Evolutionary conservation across 495 filamentous ascomycete genomes (phyloP), one percentile per base, ranked within the genome.

Genomic region (Cudoniella acicularis): DNA sequence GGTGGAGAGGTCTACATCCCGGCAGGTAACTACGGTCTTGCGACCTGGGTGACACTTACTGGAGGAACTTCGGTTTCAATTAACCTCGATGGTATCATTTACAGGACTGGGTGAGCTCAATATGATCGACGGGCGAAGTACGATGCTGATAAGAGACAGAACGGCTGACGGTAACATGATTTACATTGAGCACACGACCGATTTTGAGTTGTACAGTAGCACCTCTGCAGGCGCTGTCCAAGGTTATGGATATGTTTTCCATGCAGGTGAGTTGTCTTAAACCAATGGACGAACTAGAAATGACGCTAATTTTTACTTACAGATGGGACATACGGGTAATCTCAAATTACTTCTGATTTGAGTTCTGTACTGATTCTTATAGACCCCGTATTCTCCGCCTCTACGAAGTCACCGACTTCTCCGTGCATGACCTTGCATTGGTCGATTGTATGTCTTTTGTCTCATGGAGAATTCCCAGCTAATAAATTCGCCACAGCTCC

Each of bases 131-230:
- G 30, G 30, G n/a, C n/a, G 13, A 36, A 36, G 13, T 13, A 6
- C 13, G 6, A 13, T 36, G 30, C 30, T 36, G 13, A 36, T 13
- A 4, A 6, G n/a, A 36, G 13, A 36, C 30, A 77, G 75, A 3
- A 74, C 68, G 2, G 73, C 64, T 10, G 72, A 68, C 9, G 80
- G 79, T 1, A 80, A 80, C 60, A 80, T 81, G 72, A 79, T 84
- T 52, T 66, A 71, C 17, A 69, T 83, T 43, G 69, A 78, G 59
- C 64, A 79, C 21, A 69, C 60, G 1, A 55, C 54, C 20, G 77
- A 83, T 58, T 78, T 82, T 54, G 80, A 83, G 61, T 56, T 83
- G 22, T 80, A 75, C 65, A 75, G 69, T 17, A 73, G 73, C 22
- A 81, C 72, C 17, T 73, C 70, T 3, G 56, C 70, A 43, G 79